These are phyloP conservation scores for Firmiana major DNA, from an alignment of 345 rosid species.

Conservation along the genomic window DNA sequence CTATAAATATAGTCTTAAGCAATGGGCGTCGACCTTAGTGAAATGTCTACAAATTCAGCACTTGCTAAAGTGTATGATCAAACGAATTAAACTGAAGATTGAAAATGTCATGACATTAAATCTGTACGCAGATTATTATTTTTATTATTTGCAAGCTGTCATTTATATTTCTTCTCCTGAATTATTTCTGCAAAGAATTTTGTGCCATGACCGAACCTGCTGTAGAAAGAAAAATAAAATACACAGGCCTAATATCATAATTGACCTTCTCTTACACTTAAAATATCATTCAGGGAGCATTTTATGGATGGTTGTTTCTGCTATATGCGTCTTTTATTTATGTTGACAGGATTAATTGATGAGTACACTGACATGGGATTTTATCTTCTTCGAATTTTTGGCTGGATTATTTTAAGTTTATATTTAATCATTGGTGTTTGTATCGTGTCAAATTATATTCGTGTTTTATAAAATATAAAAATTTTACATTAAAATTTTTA, in stretches of 20 bases:
- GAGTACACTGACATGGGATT: neutral
- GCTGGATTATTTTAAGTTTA: no score
- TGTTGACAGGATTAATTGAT: neutral
- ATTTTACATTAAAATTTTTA: no score
- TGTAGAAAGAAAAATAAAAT: no score
- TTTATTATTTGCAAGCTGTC: neutral
- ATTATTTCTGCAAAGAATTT: neutral
- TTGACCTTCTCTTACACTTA: neutral
- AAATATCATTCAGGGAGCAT: neutral
- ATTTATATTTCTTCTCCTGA: neutral
- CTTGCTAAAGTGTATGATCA: neutral
- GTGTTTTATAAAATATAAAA: no score
- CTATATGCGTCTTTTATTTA: neutral
- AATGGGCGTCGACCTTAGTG: neutral
- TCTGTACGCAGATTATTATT: neutral
- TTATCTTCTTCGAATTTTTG: neutral
- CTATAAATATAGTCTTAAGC: neutral
- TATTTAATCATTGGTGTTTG: no score
- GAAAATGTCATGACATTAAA: neutral
- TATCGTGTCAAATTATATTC: no score
- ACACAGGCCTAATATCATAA: no score
- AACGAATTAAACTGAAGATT: neutral
- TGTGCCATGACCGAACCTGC: neutral
- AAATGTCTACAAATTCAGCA: neutral
- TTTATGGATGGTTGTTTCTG: neutral